Evolutionary conservation across 2,329 filamentous ascomycete genomes (phyloP), one percentile per base, ranked within the genome.

Genomic region (Achaetomium macrosporum): DNA sequence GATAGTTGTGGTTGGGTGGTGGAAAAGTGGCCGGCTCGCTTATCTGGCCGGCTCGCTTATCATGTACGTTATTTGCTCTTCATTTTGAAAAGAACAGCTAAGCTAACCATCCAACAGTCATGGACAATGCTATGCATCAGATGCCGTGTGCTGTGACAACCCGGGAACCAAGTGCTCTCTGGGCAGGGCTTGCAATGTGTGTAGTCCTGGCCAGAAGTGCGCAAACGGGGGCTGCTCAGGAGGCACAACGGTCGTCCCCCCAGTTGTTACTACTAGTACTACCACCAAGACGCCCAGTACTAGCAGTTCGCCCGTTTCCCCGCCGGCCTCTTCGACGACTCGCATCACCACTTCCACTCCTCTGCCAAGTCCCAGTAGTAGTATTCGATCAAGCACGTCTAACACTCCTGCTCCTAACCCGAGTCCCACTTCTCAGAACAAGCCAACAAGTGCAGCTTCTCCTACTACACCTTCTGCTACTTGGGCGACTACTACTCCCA

Each of bases 111-210:
- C n/a, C 17, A 5, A 10, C 17, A 45, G 43, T 30, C 43, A 45
- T 7, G 43, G 43, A 8, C 43, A 45, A 36, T 45, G 43, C 17
- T 45, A 45, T n/a, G 31, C 31, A 9, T 35, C 31, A 11, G 17
- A 36, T 17, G 43, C 43, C 17, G 43, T 45, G 30, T 45, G 43
- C 25, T 45, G 43, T 25, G 43, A 45, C 13, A 45, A 45, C 17
- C 31, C 43, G 16, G 43, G 31, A n/a, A 36, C 31, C 30, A 20
- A n/a, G 25, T 45, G 43, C 17, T 33, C 43, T 7, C 31, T 45
- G 10, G 43, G 43, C 16, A 13, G 13, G 17, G 43, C 43, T 9
- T 45, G 43, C 31, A 45, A 45, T 31, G 43, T 45, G 3, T 45
- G 43, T 16, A 10, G n/a, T 36, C 43, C 30, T 15, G 43, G 43